Evolutionary conservation across 2,329 filamentous ascomycete species (phyloP), one percentile per base, ranked within the genome.

Genomic region (Diplodia sapinea): DNA sequence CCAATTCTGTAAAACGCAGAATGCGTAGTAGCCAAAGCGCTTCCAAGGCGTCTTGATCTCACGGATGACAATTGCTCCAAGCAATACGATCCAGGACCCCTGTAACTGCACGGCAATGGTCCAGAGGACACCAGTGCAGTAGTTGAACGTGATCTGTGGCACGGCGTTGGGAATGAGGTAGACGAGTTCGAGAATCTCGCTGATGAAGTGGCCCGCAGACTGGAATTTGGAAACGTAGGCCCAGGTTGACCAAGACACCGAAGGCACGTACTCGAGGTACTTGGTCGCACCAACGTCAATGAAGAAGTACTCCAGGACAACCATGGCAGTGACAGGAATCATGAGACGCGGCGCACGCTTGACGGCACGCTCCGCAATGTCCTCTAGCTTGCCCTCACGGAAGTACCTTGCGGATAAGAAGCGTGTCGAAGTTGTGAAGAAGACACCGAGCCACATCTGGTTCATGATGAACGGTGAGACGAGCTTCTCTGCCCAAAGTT

Each of bases 51-150:
- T 81, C 70, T 80, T 82, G 72, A 82, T 78, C 64, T 83, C 80
- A 47, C 76, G 77, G 38, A 84, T 75, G 26, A 84, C 73, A 33
- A 84, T 76, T 5, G 77, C 75, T 26, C 76, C 81, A 11, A 81
- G 72, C 2, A 84, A 72, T 2, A 80, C 77, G n/a, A 80, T 73
- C 78, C 82, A 84, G 2, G 81, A 77, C 47, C 79, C 81, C 70
- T 84, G 82, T 1, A 84, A 75, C 69, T 83, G 81, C 0, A 84
- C 81, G 0, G 82, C 81, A 38, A 84, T 82, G 3, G 82, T 83
- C 82, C 82, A 84, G 1, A 84, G 75, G 5, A 84, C 82, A 72
- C 82, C 82, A 0, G 82, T 82, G 68, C 82, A 83, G 73, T 82
- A 84, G 70, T 84, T 80, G 71, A 78, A 79, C 9, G 80, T 82